These are phyloP conservation scores for Entomophthora muscae DNA, from an alignment of 371 early-diverging fungal genomes.

Conservation along the genomic window DNA sequence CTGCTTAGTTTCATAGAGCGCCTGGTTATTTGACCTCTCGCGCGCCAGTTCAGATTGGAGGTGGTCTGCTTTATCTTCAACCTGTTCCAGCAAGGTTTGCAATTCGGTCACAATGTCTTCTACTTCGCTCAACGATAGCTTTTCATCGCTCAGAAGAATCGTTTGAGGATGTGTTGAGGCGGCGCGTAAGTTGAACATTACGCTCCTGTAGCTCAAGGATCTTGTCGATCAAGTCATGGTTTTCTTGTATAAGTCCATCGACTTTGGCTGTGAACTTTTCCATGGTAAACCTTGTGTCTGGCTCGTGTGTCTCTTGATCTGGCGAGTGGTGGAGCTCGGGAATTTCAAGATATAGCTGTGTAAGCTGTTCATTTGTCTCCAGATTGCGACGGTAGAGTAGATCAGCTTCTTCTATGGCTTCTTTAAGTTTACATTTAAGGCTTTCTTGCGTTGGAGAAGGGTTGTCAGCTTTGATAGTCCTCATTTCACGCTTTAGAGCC, in stretches of 20 bases:
- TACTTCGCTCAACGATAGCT: not conserved
- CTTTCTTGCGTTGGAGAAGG: not conserved
- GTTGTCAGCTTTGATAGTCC: not conserved
- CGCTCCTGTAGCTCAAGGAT: not conserved
- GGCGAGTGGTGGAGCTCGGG: not conserved
- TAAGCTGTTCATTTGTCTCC: not conserved
- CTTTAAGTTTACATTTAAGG: not conserved
- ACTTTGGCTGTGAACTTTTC: not conserved
- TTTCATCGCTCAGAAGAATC: not conserved
- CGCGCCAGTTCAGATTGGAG: not conserved
- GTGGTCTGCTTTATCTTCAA: not conserved
- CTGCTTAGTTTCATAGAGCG: not conserved
- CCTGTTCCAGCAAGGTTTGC: not conserved
- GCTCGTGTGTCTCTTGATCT: no score
- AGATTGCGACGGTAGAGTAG: not conserved
- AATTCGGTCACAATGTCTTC: not conserved
- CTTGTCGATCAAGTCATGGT: conserved; percentile 1
- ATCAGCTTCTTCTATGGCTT: not conserved
- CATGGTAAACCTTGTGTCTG: no score
- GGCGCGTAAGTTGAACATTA: not conserved
- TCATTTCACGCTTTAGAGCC: not conserved
- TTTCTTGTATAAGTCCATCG: not conserved
- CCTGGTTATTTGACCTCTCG: not conserved
- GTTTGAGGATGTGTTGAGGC: not conserved
- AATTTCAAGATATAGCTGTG: not conserved